These are phyloP conservation scores for Acanthamoeba lenticulata DNA, from an alignment of 208 protist genomes.

Conservation along the genomic window DNA sequence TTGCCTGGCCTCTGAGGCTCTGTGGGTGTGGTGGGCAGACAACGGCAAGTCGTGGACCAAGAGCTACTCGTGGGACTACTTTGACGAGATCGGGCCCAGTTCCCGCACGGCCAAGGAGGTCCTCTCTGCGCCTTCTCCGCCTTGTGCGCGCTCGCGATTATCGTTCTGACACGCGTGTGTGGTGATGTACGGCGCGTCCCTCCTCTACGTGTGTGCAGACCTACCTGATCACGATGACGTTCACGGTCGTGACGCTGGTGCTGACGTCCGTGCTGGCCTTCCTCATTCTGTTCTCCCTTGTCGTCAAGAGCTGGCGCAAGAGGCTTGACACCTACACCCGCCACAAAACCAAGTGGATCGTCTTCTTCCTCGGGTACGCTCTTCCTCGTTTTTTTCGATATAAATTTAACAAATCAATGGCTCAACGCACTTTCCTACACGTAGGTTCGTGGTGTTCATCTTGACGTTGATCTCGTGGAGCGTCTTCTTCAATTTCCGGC, in stretches of 20 bases:
- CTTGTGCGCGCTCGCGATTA: neutral
- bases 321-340: neutral
- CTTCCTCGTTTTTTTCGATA: neutral
- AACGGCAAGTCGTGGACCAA: neutral
- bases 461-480: constrained; percentile 42
- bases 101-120: neutral
- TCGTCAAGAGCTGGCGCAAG: constrained; percentile 58
- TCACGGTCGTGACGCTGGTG: constrained; percentile 21
- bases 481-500: constrained; percentile 20
- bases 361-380: constrained; percentile 30
- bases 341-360: constrained; percentile 52
- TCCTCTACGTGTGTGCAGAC: neutral
- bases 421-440: neutral
- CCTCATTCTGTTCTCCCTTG: constrained; percentile 57
- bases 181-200: neutral
- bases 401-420: neutral
- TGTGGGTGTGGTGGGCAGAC: neutral
- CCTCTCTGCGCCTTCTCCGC: neutral
- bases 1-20: neutral
- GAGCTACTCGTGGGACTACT: constrained; percentile 42
- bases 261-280: neutral
- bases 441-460: constrained; percentile 18
- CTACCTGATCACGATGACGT: constrained; percentile 41
- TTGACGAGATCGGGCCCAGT: neutral
- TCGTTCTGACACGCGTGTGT: neutral